Base-by-base conservation (phyloP, 176 grass and related monocot species). In the Avena eriantha region DNA sequence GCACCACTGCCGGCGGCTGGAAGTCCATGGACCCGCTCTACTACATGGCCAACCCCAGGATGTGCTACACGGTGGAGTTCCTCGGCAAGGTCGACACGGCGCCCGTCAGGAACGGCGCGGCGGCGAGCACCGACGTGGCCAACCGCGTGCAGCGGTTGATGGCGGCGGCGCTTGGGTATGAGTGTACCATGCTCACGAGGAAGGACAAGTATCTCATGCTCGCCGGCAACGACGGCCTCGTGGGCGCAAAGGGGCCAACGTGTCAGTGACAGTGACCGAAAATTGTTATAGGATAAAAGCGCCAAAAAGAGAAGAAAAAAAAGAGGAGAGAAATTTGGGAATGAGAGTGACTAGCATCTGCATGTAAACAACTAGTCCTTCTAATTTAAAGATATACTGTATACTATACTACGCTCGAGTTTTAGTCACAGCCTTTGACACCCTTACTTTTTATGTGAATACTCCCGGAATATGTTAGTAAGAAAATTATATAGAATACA, bases 201-300 rank as follows among this genome's bases (percentile, higher is more conserved):
- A 95, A 79, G 87, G 92, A 95, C 24, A 97, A 95, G 92, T 97
- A 97, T 66, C 78, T 76, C 69, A 88, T 95, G 88, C 91, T 97
- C 45, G 92, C 89, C 46, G 95, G 89, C 64, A 97, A 93, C 70
- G 92, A 97, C 14, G 95, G 95, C 70, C 11, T 17, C 74, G 67
- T 79, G 16, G 16, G 46, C 7, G 61, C 79, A 49, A 68, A 50
- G 17, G 60, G 36, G 16, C 16, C 69, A 57, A 1, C 36, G 15
- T 29, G 53, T 45, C 39, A 61, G 36, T 60, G 81, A 70, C 8
- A 0, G 11, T 35, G 71, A 63, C 78, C 0, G 7, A n/a, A 41
- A 23, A 16, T 63, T 5, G 3, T 26, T 4, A 26, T 41, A 17
- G 19, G 35, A 0, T 31, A 69, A 2, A 69, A 35, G 15, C 14